A percentile compares a stretch with the other conserved stretches of the same genome.
These are phyloP conservation scores for Closterium sp. DNA, from an alignment of 139 green algal genomes.

Conservation along the genomic window DNA sequence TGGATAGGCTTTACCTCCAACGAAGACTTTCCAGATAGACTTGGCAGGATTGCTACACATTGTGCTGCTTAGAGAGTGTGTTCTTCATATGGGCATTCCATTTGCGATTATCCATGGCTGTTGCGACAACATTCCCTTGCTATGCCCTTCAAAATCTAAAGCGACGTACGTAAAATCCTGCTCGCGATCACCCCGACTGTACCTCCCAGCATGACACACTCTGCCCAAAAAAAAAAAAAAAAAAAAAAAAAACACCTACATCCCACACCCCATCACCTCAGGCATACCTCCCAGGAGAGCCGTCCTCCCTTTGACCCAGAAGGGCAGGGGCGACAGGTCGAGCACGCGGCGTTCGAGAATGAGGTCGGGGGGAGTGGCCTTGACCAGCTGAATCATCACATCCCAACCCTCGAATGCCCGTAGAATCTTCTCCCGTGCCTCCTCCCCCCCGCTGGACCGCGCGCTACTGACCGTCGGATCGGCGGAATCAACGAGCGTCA, in stretches of 20 bases:
- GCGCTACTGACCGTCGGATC: neutral
- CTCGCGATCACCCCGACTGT: neutral
- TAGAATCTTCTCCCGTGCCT: neutral
- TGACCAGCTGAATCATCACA: neutral
- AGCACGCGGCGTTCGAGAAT: constrained; percentile 3
- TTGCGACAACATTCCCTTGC: too few relatives aligned
- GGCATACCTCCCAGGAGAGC: neutral
- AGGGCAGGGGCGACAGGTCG: neutral
- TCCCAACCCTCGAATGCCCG: neutral
- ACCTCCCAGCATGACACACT: neutral
- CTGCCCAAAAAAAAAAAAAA: too few relatives aligned
- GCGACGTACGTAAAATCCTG: too few relatives aligned
- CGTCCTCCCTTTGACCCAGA: neutral
- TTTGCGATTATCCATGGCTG: too few relatives aligned
- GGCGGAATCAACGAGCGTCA: neutral
- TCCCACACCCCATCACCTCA: too few relatives aligned
- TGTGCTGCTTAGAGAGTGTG: too few relatives aligned
- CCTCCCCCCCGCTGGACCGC: neutral
- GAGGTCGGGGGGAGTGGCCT: neutral
- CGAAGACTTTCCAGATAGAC: too few relatives aligned
- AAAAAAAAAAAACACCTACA: too few relatives aligned
- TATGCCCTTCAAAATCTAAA: too few relatives aligned
- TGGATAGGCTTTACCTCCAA: too few relatives aligned
- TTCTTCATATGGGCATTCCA: too few relatives aligned
- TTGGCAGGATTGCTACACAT: too few relatives aligned